Evolutionary conservation across 1,139 yeast genomes (phyloP).

Genomic region (Pichia sp.): DNA sequence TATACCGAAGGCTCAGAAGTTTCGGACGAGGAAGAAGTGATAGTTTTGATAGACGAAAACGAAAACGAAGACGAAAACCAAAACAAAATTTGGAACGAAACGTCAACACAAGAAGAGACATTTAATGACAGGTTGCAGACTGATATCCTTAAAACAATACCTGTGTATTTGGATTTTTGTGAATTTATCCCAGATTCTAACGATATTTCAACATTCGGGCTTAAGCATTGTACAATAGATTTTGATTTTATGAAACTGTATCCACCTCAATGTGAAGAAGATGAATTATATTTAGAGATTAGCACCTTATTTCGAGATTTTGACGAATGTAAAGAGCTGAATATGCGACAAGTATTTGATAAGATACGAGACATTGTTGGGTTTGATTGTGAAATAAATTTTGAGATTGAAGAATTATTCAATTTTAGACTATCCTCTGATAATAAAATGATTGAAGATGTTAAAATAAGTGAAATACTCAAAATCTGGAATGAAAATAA

Average conservation of each 20-base stretch:
- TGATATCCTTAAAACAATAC: constrained; percentile 7
- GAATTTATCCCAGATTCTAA: constrained; percentile 1
- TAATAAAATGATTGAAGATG: constrained; percentile 25
- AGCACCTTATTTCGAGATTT: constrained; percentile 15
- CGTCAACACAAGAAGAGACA: neutral
- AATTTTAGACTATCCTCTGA: neutral
- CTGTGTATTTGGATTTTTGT: constrained; percentile 22
- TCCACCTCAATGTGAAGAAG: constrained; percentile 16
- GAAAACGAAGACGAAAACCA: constrained; percentile 2
- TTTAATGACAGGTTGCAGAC: neutral
- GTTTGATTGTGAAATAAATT: neutral
- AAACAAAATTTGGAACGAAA: neutral
- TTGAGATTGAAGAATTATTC: constrained; percentile 14
- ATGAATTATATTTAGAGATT: constrained; percentile 17
- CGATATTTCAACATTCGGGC: no score
- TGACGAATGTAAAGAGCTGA: constrained; percentile 20
- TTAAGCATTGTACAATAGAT: no score
- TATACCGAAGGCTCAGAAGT: no score
- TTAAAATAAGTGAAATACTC: constrained; percentile 29
- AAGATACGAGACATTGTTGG: constrained; percentile 16
- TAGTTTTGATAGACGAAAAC: neutral
- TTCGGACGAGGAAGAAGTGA: neutral
- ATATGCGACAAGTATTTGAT: constrained; percentile 8
- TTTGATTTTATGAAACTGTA: constrained; percentile 19
- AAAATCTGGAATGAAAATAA: constrained; percentile 14